Evolutionary conservation across 164 flowering plant species (phyloP).

Genomic region (Macadamia integrifolia): DNA sequence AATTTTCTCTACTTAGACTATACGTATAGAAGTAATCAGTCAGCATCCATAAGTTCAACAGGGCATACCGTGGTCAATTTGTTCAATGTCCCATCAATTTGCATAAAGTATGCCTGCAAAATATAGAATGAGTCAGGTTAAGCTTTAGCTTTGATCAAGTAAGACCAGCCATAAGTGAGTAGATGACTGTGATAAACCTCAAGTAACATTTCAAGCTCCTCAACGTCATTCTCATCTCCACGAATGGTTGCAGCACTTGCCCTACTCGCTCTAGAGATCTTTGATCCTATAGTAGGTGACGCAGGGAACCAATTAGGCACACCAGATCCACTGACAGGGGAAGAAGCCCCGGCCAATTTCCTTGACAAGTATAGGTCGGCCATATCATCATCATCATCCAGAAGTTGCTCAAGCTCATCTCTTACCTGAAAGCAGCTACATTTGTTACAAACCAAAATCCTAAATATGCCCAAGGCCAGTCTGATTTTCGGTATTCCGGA

Average conservation of each 20-base stretch:
- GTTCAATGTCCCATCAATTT: conserved; percentile 90
- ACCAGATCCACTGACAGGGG: conserved; percentile 65
- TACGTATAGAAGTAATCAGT: background rate
- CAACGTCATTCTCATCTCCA: conserved; percentile 90
- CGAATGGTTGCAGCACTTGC: conserved; percentile 60
- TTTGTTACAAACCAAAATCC: background rate
- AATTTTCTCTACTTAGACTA: background rate
- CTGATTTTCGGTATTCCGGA: no score
- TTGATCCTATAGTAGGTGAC: conserved; percentile 74
- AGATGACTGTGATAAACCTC: conserved; percentile 46
- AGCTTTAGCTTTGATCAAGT: conserved; percentile 2
- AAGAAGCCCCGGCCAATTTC: conserved; percentile 54
- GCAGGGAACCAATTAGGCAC: conserved; percentile 60
- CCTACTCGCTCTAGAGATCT: conserved; percentile 78
- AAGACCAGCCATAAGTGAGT: background rate
- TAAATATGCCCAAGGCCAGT: background rate
- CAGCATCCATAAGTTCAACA: background rate
- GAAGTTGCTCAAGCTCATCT: conserved; percentile 94
- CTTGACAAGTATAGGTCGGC: conserved; percentile 90
- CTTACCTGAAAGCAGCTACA: conserved; percentile 48
- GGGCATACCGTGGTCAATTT: conserved; percentile 76
- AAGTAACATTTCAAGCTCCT: conserved; percentile 94
- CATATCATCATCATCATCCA: conserved; percentile 98
- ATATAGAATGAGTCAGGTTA: conserved; percentile 12
- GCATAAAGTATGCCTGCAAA: conserved; percentile 97